These are phyloP conservation scores for Alternaria arborescens DNA, from an alignment of 2,329 filamentous ascomycete genomes.

Conservation along the genomic window DNA sequence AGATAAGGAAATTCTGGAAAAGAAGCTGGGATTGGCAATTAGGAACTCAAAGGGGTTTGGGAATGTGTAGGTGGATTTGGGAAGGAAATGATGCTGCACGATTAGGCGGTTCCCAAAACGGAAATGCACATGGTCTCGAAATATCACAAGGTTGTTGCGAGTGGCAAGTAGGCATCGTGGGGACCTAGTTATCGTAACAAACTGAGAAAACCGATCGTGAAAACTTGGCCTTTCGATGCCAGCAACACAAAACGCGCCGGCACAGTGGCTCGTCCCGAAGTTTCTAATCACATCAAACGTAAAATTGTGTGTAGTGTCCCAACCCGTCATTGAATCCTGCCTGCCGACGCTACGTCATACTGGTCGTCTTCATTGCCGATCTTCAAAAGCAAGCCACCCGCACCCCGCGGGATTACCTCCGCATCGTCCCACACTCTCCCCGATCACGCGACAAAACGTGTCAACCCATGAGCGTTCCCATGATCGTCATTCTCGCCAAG, in stretches of 20 bases:
- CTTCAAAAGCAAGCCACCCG: not conserved
- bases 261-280: not conserved
- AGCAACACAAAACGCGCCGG: not conserved
- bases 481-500: constrained; percentile 5
- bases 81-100: not conserved
- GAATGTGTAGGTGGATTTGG: constrained; percentile 28
- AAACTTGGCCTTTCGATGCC: not conserved
- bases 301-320: not conserved
- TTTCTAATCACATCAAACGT: not conserved
- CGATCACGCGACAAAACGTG: constrained; percentile 1
- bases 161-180: too few relatives aligned
- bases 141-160: too few relatives aligned
- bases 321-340: not conserved
- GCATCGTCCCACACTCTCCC: not conserved
- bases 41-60: constrained; percentile 92
- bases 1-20: constrained; percentile 71
- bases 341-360: not conserved
- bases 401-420: not conserved
- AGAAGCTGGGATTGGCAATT: constrained; percentile 83
- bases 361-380: not conserved
- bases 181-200: not conserved
- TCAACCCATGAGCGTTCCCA: not conserved
- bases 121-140: not conserved
- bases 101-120: not conserved
- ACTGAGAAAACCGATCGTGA: not conserved